Evolutionary conservation across 805 yeast genomes (phyloP), one percentile per base, ranked within the genome.

Genomic region (Suhomyces vadensis): DNA sequence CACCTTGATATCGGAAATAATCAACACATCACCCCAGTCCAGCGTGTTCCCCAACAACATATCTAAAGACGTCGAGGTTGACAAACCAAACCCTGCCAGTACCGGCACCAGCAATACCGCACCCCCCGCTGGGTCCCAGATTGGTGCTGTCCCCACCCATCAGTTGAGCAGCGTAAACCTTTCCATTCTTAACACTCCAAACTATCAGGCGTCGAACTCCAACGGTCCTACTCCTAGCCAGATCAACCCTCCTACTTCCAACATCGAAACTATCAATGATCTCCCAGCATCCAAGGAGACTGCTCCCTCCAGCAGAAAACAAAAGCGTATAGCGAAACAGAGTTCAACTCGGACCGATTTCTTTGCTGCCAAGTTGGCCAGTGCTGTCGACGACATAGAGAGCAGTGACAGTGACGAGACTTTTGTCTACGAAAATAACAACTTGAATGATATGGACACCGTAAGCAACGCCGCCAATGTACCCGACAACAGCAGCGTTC

Each of bases 291-390:
- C 29, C 8, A 29, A 29, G 17, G 35, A 40, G n/a, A 22, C 5
- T 8, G 16, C 23, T 9, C 31, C 14, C 5, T 16, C 38, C n/a
- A 9, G n/a, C n/a, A 22, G 37, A 23, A 58, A 55, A 51, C 54
- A 48, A 23, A 68, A 65, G 49, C 61, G 61, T 26, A 56, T 60
- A 9, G 55, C 69, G 9, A 70, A 77, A 41, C 81, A 78, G 48
- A 78, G 74, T 50, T 78, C 88, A 3, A 82, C 95, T 6, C 78
- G 90, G 57, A 94, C 97, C 0, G 98, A 91, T 58, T 81, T 89
- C 48, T 94, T 94, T 64, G 98, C 97, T 7, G 97, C 98, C 0
- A 87, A 85, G 54, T 73, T 94, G 48, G 98, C 97, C 6, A 84
- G 89, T 44, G 98, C 98, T 1, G 95, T 92, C 3, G 95, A 86